Base-by-base conservation (phyloP, 1,284 basidiomycete species). In the Sanghuangporus baumii region DNA sequence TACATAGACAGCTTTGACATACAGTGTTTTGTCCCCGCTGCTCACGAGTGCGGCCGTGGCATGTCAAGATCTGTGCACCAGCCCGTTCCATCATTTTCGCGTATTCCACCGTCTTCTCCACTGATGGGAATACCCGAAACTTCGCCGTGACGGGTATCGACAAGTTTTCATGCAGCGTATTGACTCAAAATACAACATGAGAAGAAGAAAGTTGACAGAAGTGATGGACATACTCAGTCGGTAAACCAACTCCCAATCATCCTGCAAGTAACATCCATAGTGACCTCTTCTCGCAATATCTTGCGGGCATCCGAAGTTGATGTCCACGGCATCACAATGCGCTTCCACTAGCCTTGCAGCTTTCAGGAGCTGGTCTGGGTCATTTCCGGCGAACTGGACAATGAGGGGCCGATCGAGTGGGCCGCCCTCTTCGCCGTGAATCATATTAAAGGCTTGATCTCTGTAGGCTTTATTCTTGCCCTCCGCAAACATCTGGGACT, bases 231-330 rank as follows among this genome's bases (percentile, higher is more conserved):
- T 68, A 94, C 94, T 90, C 55, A 98, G 80, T 36, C 79, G 78
- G 66, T 86, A 86, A 34, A 97, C 87, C 56, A 97, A 73, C 9
- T 91, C 87, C 95, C 95, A 98, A 60, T 98, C 94, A 65, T 98
- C 96, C 79, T 95, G 93, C 54, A 99, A 73, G 76, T 92, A 98
- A 1, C 89, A 85, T 0, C 96, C 96, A 68, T 98, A 99, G 63
- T 84, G 83, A 0, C 96, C 96, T 47, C 86, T 79, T 65, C 85
- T 83, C 0, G 96, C 96, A 66, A 99, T 98, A 60, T 96, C 94
- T 71, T 99, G 96, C 0, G 96, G 96, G 72, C 96, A 98, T 0
- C 95, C 95, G 36, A 99, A 81, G 74, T 99, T 98, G 74, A 98
- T 83, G 73, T 99, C 96, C 20, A 98, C 85, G 0, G 92, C 96